These are phyloP conservation scores for Gentiana macrophylla DNA, from an alignment of 257 asterid genomes.

Conservation along the genomic window DNA sequence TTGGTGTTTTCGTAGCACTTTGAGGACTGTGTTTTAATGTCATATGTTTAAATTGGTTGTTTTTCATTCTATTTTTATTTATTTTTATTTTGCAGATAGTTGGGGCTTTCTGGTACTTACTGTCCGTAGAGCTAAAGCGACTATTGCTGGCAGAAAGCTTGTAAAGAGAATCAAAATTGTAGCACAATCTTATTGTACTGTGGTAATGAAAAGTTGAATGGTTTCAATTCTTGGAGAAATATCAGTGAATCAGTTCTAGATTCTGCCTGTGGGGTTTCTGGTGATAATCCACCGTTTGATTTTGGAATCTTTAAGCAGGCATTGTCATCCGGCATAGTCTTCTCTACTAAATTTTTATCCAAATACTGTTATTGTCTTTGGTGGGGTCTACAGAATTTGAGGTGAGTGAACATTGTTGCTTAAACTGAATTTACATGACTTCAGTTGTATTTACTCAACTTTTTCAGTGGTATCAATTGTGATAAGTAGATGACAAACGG, in stretches of 20 bases:
- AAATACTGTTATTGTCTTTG: constrained; percentile 95
- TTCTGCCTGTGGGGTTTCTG: constrained; percentile 54
- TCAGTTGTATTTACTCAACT: neutral
- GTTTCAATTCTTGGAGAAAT: constrained; percentile 46
- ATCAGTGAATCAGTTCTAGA: constrained; percentile 40
- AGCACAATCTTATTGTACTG: constrained; percentile 64
- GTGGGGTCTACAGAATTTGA: constrained; percentile 99
- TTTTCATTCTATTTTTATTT: constrained; percentile 8
- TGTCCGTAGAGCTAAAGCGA: constrained; percentile 91
- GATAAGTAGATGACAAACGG: too few species aligned
- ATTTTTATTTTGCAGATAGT: constrained; percentile 55
- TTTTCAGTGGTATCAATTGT: neutral
- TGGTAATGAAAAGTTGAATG: constrained; percentile 56
- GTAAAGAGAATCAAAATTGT: constrained; percentile 38
- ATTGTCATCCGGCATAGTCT: constrained; percentile 65
- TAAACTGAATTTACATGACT: neutral
- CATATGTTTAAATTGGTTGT: neutral
- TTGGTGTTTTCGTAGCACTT: neutral
- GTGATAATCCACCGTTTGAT: constrained; percentile 61
- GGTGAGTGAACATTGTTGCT: constrained; percentile 31
- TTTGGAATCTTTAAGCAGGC: constrained; percentile 94
- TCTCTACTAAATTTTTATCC: constrained; percentile 50
- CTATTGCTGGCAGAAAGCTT: constrained; percentile 94
- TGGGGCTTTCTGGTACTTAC: constrained; percentile 98
- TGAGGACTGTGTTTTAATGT: neutral